Percentiles rank a stretch among this genome's conserved stretches.
These are phyloP conservation scores for Cylindricascospora bacillispora DNA, from an alignment of 1,139 yeast genomes.

Conservation along the genomic window DNA sequence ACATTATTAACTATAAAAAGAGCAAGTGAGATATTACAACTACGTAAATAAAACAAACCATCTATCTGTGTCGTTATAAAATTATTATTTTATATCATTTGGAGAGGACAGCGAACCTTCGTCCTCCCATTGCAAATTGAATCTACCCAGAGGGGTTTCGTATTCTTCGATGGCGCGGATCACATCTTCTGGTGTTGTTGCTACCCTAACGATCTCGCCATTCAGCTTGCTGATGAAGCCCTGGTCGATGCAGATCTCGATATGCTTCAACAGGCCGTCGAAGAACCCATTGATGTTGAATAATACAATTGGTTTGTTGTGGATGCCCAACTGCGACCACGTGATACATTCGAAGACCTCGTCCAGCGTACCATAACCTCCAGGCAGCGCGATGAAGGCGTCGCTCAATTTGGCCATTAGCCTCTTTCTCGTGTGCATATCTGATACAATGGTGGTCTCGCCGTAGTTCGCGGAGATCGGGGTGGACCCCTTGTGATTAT, in stretches of 20 bases:
- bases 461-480: constrained; percentile 65
- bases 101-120: no score
- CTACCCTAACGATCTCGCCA: constrained; percentile 58
- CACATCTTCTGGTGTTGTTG: constrained; percentile 54
- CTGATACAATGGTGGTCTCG: constrained; percentile 66
- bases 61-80: no score
- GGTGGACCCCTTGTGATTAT: constrained; percentile 42
- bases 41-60: no score
- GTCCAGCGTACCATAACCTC: constrained; percentile 86
- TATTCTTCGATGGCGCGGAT: constrained; percentile 48
- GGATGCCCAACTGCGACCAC: constrained; percentile 84
- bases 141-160: constrained; percentile 60
- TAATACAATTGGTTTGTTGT: constrained; percentile 64
- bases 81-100: no score
- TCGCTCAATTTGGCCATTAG: constrained; percentile 81
- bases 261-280: constrained; percentile 52
- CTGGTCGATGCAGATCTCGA: constrained; percentile 40
- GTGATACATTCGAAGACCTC: constrained; percentile 85
- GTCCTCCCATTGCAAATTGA: constrained; percentile 58
- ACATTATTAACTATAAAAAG: no score
- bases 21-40: no score
- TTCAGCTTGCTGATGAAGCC: constrained; percentile 63
- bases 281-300: constrained; percentile 73
- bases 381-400: constrained; percentile 83
- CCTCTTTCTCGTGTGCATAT: constrained; percentile 83